These are phyloP conservation scores for Rhizopogon roseolus DNA, from an alignment of 768 basidiomycete genomes.

Conservation along the genomic window DNA sequence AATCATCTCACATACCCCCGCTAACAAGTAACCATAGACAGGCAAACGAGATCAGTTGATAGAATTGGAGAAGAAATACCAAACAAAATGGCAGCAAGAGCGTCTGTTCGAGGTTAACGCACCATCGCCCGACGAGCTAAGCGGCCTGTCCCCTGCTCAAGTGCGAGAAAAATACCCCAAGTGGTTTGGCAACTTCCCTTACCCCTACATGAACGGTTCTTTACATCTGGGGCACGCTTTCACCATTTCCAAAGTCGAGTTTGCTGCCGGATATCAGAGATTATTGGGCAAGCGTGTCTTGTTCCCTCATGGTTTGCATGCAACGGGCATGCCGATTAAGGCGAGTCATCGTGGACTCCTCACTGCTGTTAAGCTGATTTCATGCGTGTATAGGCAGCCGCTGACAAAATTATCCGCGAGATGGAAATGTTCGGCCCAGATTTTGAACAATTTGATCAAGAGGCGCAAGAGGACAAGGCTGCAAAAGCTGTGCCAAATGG, in stretches of 20 bases:
- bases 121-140: constrained; percentile 62
- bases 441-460: constrained; percentile 56
- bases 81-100: constrained; percentile 73
- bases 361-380: neutral
- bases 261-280: constrained; percentile 90
- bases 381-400: constrained; percentile 60
- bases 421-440: constrained; percentile 93
- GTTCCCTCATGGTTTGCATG: constrained; percentile 98
- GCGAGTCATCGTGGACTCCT: constrained; percentile 38
- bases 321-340: constrained; percentile 99
- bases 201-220: constrained; percentile 98
- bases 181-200: constrained; percentile 97
- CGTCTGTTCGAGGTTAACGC: constrained; percentile 83
- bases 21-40: constrained; percentile 50
- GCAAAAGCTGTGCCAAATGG: constrained; percentile 37
- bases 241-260: constrained; percentile 97
- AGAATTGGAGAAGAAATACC: constrained; percentile 79
- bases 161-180: constrained; percentile 80
- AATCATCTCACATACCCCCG: neutral
- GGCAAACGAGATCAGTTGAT: constrained; percentile 88
- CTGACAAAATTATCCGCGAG: constrained; percentile 96
- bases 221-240: constrained; percentile 97
- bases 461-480: constrained; percentile 40
- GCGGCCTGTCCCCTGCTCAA: constrained; percentile 58
- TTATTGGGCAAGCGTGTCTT: constrained; percentile 92